These are phyloP conservation scores for Talaromyces albobiverticillius DNA, from an alignment of 2,329 filamentous ascomycete species.

Conservation along the genomic window DNA sequence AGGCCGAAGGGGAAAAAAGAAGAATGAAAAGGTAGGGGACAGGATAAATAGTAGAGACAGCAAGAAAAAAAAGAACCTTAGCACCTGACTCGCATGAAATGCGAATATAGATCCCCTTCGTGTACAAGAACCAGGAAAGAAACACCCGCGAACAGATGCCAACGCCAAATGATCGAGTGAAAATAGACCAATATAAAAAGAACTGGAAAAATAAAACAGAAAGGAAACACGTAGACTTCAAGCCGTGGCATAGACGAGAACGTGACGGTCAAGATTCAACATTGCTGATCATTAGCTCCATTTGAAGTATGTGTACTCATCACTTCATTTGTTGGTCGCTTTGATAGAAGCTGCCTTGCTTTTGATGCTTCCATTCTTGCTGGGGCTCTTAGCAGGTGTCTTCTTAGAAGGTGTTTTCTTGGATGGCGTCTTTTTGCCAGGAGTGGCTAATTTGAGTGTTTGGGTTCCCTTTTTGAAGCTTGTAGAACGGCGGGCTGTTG, in stretches of 20 bases:
- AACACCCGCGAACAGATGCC: background rate
- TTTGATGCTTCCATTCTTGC: constrained; percentile 7
- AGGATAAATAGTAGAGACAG: background rate
- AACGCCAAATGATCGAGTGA: background rate
- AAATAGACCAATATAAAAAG: background rate
- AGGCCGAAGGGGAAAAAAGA: background rate
- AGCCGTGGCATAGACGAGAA: background rate
- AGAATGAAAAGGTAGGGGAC: background rate
- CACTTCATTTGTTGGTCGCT: background rate
- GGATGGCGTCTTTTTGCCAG: constrained; percentile 10
- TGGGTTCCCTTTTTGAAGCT: constrained; percentile 14
- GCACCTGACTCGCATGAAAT: background rate
- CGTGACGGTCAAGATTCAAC: background rate
- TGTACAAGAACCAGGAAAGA: background rate
- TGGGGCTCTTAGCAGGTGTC: constrained; percentile 13
- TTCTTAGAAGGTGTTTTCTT: constrained; percentile 10
- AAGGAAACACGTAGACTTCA: background rate
- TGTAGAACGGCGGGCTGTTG: constrained; percentile 14
- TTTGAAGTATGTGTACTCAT: background rate
- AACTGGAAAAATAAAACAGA: background rate
- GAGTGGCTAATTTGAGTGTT: constrained; percentile 5
- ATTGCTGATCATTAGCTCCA: background rate
- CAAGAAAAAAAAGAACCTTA: background rate
- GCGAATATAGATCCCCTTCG: background rate
- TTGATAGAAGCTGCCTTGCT: background rate